These are phyloP conservation scores for Torrubiella hemipterigena DNA, from an alignment of 2,329 filamentous ascomycete species.

Conservation along the genomic window DNA sequence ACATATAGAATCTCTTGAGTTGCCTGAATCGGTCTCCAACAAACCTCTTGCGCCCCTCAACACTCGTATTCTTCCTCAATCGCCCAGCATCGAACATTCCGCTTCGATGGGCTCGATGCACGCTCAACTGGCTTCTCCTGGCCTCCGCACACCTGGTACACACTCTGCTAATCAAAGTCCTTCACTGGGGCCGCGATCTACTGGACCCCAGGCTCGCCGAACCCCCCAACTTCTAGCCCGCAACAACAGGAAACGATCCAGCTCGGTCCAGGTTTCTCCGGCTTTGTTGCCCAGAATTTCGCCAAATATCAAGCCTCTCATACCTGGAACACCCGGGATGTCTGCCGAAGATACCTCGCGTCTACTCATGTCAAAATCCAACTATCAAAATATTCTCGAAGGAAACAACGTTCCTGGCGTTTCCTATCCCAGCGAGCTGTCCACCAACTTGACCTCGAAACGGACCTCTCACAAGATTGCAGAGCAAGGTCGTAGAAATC, in stretches of 20 bases:
- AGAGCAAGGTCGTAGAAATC: constrained; percentile 87
- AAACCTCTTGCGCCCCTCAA: constrained; percentile 21
- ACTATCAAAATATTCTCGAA: constrained; percentile 95
- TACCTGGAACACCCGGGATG: constrained; percentile 48
- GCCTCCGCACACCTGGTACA: constrained; percentile 27
- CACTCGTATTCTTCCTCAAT: constrained; percentile 27
- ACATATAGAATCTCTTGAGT: constrained; percentile 45
- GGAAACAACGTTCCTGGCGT: constrained; percentile 85
- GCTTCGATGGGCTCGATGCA: too few species aligned
- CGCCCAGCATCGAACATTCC: constrained; percentile 21
- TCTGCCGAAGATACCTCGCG: constrained; percentile 52
- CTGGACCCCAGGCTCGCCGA: constrained; percentile 33
- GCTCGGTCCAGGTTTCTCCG: constrained; percentile 70
- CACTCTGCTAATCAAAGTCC: constrained; percentile 55
- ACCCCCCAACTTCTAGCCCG: constrained; percentile 46
- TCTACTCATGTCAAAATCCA: constrained; percentile 85
- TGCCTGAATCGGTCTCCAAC: constrained; percentile 56
- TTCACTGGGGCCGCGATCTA: constrained; percentile 41
- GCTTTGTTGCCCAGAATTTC: constrained; percentile 83
- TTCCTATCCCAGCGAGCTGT: constrained; percentile 80
- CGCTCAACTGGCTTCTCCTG: constrained; percentile 36
- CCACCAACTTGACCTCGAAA: constrained; percentile 90
- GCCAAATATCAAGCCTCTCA: constrained; percentile 82
- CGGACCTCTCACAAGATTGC: constrained; percentile 96
- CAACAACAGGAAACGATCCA: constrained; percentile 59